Evolutionary conservation across 345 rosid genomes (phyloP), one percentile per base, ranked within the genome.

Genomic region (Populus davidiana): DNA sequence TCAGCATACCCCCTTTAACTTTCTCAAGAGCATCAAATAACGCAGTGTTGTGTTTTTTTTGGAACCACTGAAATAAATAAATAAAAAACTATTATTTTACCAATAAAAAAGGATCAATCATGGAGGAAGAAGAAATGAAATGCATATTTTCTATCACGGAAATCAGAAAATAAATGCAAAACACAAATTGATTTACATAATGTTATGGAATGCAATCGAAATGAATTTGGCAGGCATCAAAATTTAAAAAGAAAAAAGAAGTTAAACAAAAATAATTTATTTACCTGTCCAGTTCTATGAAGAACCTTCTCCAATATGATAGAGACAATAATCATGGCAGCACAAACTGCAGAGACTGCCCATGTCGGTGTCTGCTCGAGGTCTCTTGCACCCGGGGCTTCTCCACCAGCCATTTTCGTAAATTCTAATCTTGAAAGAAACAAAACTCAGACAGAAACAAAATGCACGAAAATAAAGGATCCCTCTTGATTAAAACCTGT

Each of bases 361-460:
- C 99, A 93, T 11, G 97, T 93, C 1, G 99, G 99, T 2, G 98
- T 96, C 82, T 89, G 89, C 80, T 96, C 98, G 27, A 93, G 96
- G 87, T 92, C 88, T 85, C 98, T 91, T 1, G 90, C 81, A 11
- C 85, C 84, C 1, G 76, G 31, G 0, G 31, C 77, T 50, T 41
- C 79, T 21, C 78, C 90, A 12, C 90, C 93, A 1, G 73, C 91
- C 94, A 89, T 93, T 73, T 49, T 71, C 72, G 41, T 17, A 27
- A 41, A 70, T 38, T n/a, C 49, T n/a, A 59, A 21, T 23, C 64
- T 54, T 33, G 9, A 50, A 72, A 20, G 29, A 74, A 12, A 21
- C 23, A 54, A 6, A 9, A 1, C n/a, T 21, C 31, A 21, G 33
- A n/a, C 27, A 61, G 6, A 59, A 1, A 6, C 25, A 21, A 27